Base-by-base conservation (phyloP, 208 protist genomes). In the Trypanosoma rangeli region DNA sequence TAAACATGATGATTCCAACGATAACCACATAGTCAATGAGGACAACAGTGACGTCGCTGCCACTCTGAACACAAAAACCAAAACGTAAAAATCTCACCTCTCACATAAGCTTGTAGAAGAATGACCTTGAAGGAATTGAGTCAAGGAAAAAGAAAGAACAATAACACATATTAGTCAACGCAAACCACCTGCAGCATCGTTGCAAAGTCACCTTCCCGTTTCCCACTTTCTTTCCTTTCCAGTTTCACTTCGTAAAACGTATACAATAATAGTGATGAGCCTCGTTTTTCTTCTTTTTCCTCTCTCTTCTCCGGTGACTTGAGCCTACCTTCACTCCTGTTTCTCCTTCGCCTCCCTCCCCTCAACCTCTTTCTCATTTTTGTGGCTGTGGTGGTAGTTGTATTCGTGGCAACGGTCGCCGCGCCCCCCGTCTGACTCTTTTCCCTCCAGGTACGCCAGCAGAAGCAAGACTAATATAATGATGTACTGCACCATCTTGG, bases 391-490 rank as follows among this genome's bases (percentile, higher is more conserved):
- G 3, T 50, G 46, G 46, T 3, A 1, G 0, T 52, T 12, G 13
- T 42, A 9, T n/a, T 31, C 46, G 35, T 24, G 49, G 1, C 37
- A 3, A 1, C 28, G 22, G 5, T n/a, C 24, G n/a, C 24, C 10
- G 18, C 5, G 12, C 5, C 20, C 37, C 22, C 58, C 48, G 5
- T 31, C 50, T 28, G 59, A 52, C 18, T 52, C 70, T 52, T 89
- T 80, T 4, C 87, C 80, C 52, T 95, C 86, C 37, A 95, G 52
- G 69, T 93, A 94, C 31, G 66, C 62, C 13, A 95, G 60, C 7
- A 81, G 56, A 7, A 89, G 52, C 8, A 95, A 42, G 20, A 79
- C 44, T 16, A 91, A 24, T 8, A 78, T 79, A 20, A 92, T 64
- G 10, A 82, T 59, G 65, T 93, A 90, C 66, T 93, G 82, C 26